A percentile compares a stretch with the other conserved stretches of the same genome.
Conservation (phyloP, 495 filamentous ascomycete species). For the Lasiosphaeria hispida region DNA sequence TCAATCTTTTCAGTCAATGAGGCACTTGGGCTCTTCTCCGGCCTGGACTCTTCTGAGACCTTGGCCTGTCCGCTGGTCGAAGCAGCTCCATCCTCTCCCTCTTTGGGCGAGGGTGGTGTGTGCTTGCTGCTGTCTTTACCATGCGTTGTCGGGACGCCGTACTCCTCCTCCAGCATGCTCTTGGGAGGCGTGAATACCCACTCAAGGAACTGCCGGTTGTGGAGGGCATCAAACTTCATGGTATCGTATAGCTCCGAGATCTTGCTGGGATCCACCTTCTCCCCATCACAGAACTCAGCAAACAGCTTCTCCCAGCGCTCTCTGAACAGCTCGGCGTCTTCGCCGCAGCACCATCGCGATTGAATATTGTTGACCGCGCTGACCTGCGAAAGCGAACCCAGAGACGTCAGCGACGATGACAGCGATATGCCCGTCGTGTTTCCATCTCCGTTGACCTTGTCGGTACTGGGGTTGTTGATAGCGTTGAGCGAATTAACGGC, state of each 20-base stretch:
- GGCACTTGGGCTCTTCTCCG: constrained; percentile 10
- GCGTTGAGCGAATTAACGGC: constrained; percentile 58
- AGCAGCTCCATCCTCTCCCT: constrained; percentile 30
- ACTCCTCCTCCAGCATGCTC: constrained; percentile 64
- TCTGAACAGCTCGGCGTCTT: constrained; percentile 90
- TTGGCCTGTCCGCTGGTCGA: background rate
- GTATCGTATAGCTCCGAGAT: constrained; percentile 97
- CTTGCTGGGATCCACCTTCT: constrained; percentile 97
- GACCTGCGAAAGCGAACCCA: constrained; percentile 52
- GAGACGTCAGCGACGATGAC: constrained; percentile 33
- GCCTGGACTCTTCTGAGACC: constrained; percentile 20
- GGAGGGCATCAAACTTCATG: constrained; percentile 98
- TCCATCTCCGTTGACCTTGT: constrained; percentile 37
- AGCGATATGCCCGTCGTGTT: constrained; percentile 14
- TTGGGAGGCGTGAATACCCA: constrained; percentile 89
- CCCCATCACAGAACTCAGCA: constrained; percentile 89
- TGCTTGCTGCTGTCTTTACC: constrained; percentile 36
- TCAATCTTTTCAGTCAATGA: constrained; percentile 35
- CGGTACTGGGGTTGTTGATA: constrained; percentile 44
- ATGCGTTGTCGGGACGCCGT: constrained; percentile 35
- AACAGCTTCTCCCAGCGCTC: constrained; percentile 99
- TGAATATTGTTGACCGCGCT: constrained; percentile 69
- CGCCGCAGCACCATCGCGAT: constrained; percentile 91
- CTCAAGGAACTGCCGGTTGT: constrained; percentile 95
- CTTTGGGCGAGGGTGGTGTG: constrained; percentile 17